Evolutionary conservation across 2,329 filamentous ascomycete genomes (phyloP).

Genomic region (Dryadomyces sulphureus): DNA sequence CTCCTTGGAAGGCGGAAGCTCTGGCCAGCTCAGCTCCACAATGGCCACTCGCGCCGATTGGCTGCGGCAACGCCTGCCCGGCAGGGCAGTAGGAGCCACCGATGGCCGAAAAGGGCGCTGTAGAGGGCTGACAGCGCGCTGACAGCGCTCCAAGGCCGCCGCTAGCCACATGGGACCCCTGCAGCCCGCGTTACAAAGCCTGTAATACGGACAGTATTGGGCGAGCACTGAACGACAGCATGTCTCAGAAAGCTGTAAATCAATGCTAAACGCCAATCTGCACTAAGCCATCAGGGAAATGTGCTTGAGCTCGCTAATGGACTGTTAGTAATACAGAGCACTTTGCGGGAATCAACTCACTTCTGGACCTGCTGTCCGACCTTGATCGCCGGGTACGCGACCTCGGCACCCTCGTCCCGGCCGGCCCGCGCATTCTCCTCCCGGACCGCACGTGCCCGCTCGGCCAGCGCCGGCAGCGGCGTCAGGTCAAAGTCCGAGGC

Average conservation of each 20-base stretch:
- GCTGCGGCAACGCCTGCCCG: no score
- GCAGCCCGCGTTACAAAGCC: no score
- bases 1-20: neutral
- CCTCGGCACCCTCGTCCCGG: slow-evolving; percentile 36
- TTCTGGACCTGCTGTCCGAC: slow-evolving; percentile 43
- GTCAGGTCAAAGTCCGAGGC: slow-evolving; percentile 39
- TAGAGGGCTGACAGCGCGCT: no score
- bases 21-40: neutral
- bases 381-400: slow-evolving; percentile 36
- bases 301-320: slow-evolving; percentile 31
- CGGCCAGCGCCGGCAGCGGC: slow-evolving; percentile 33
- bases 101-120: no score
- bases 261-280: no score
- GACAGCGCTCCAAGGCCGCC: no score
- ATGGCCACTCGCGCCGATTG: no score
- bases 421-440: slow-evolving; percentile 32
- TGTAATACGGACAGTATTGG: no score
- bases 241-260: no score
- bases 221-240: no score
- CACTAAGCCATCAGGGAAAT: slow-evolving; percentile 38
- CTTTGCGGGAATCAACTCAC: slow-evolving; percentile 21
- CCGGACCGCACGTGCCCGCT: slow-evolving; percentile 28
- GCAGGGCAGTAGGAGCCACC: no score
- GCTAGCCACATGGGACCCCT: no score
- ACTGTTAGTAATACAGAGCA: neutral